Percentiles rank a stretch among this genome's conserved stretches.
Conservation (phyloP, 2,329 filamentous ascomycete species). For the Salinomyces thailandicus region DNA sequence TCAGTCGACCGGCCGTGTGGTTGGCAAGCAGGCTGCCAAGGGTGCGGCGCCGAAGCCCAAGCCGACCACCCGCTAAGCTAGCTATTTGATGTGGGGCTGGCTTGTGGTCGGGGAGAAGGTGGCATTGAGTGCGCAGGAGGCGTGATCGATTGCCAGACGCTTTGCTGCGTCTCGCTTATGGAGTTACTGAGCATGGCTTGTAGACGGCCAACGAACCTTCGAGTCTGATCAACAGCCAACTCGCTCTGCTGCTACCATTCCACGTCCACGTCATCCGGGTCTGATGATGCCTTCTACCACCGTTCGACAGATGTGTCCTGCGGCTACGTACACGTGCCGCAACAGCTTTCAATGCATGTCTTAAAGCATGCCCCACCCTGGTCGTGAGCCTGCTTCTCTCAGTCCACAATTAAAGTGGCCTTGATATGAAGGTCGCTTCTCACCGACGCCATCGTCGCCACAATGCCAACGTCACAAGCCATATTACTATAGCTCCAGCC, state of each 20-base stretch:
- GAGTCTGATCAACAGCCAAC: not conserved
- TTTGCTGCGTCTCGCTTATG: constrained; percentile 1
- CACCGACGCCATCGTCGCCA: constrained; percentile 11
- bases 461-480: constrained; percentile 16
- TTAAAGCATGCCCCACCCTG: no score
- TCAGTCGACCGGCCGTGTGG: constrained; percentile 59
- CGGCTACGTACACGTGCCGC: no score
- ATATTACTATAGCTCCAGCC: constrained; percentile 15
- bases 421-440: no score
- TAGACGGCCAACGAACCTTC: constrained; percentile 5
- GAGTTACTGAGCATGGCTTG: constrained; percentile 4
- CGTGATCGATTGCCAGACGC: not conserved
- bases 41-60: constrained; percentile 77
- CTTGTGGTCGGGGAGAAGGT: not conserved
- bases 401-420: no score
- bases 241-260: not conserved
- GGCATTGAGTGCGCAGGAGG: not conserved
- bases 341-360: no score
- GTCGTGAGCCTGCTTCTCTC: no score
- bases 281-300: no score
- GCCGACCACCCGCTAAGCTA: constrained; percentile 69
- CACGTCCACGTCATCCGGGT: no score
- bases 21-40: constrained; percentile 94
- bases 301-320: no score
- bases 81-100: not conserved